phyloP scores from a whole-genome alignment of 352 stramenopile species.

The Pythium vanterpoolii region DNA sequence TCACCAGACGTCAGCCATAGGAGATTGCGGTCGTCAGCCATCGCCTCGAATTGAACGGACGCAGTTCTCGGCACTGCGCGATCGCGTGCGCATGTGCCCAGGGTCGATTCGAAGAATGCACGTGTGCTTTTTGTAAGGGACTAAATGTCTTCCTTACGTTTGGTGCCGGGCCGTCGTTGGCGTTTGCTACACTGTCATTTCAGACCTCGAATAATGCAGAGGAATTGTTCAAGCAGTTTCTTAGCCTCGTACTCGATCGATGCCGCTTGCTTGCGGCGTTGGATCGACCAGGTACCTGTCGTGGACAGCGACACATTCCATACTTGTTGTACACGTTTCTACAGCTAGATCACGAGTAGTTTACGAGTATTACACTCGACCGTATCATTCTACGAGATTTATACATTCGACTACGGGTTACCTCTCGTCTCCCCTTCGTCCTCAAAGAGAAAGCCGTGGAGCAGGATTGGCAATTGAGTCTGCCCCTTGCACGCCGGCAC shows the following conservation, averaged over 20 bases:
- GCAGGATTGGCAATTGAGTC: background rate
- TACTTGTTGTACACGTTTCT: constrained; percentile 1
- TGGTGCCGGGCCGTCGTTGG: background rate
- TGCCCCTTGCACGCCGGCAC: background rate
- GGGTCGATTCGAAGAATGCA: background rate
- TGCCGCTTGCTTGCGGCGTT: background rate
- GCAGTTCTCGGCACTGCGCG: background rate
- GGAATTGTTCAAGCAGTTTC: background rate
- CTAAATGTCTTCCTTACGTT: background rate
- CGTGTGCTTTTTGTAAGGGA: background rate
- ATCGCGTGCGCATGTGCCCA: background rate
- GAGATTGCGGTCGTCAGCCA: background rate
- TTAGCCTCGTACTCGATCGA: background rate
- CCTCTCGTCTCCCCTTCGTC: background rate
- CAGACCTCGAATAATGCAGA: background rate
- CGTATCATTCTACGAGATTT: background rate
- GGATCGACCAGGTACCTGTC: background rate
- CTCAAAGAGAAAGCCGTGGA: background rate
- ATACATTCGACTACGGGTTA: too few species aligned
- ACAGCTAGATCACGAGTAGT: too few species aligned
- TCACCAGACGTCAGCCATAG: background rate
- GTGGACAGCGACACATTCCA: background rate
- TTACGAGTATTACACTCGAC: too few species aligned
- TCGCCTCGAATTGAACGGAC: background rate
- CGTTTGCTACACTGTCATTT: background rate